Percentiles rank a stretch among this genome's conserved stretches.
phyloP scores from a whole-genome alignment of 1,139 yeast genomes.

The Kluyveromyces marxianus region DNA sequence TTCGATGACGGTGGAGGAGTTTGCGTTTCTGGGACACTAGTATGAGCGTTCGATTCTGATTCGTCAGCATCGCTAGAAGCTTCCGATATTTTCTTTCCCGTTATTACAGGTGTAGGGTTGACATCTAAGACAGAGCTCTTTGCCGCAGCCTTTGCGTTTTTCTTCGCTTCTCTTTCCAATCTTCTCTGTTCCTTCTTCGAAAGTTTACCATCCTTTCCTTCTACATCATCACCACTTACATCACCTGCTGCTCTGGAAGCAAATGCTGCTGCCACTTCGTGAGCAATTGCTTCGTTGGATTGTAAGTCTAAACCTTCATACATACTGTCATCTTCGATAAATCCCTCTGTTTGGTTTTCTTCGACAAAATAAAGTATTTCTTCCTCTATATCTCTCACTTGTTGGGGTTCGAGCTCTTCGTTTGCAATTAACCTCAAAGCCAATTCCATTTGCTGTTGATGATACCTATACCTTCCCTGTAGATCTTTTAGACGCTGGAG shows the following conservation, averaged over 20 bases:
- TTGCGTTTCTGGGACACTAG: slow-evolving; percentile 7
- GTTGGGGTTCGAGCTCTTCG: slow-evolving; percentile 54
- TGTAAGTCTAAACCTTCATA: slow-evolving; percentile 61
- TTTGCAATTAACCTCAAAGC: slow-evolving; percentile 58
- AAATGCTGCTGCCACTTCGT: slow-evolving; percentile 38
- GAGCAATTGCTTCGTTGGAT: slow-evolving; percentile 44
- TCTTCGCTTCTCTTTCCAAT: slow-evolving; percentile 30
- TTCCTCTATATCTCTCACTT: slow-evolving; percentile 55
- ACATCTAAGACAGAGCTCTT: slow-evolving; percentile 20
- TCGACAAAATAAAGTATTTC: slow-evolving; percentile 67
- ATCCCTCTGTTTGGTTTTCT: slow-evolving; percentile 65
- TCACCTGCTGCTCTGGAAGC: slow-evolving; percentile 30
- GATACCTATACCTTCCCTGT: slow-evolving; percentile 44
- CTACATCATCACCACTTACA: slow-evolving; percentile 12
- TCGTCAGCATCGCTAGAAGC: slow-evolving; percentile 6
- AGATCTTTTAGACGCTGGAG: slow-evolving; percentile 40
- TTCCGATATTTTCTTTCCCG: slow-evolving; percentile 6
- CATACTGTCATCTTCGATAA: slow-evolving; percentile 69
- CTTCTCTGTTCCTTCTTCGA: slow-evolving; percentile 30
- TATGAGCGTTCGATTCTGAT: slow-evolving; percentile 8
- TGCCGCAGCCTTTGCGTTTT: slow-evolving; percentile 29
- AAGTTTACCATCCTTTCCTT: slow-evolving; percentile 20
- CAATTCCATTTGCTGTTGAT: slow-evolving; percentile 56
- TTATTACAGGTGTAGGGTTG: slow-evolving; percentile 11
- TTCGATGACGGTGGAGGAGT: slow-evolving; percentile 9